Evolutionary conservation across 768 basidiomycete genomes (phyloP).

Genomic region (Udeniomyces megalosporus): DNA sequence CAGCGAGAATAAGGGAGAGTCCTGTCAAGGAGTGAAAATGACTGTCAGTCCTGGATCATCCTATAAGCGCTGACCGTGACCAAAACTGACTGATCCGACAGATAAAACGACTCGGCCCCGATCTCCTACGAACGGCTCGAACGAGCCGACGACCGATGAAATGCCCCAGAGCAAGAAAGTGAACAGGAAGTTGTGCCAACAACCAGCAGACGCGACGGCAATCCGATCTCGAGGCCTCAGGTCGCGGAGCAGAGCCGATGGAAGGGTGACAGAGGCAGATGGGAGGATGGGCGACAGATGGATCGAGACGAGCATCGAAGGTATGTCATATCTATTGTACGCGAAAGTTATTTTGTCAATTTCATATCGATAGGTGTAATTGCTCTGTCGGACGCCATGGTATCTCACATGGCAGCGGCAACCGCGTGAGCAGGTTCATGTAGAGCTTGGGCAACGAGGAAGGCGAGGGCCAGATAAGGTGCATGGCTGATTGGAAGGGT

Average conservation of each 20-base stretch:
- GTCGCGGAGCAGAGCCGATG: not conserved
- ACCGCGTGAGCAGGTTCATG: constrained; percentile 15
- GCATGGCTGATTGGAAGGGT: constrained; percentile 11
- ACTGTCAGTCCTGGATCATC: not conserved
- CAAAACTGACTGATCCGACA: not conserved
- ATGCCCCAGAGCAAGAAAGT: not conserved
- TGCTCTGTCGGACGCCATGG: too few species aligned
- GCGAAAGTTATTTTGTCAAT: too few species aligned
- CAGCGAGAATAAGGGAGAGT: too few species aligned
- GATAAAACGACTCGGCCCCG: not conserved
- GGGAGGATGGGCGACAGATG: not conserved
- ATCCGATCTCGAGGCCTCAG: not conserved
- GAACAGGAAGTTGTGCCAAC: not conserved
- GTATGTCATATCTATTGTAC: not conserved
- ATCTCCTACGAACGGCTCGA: too few species aligned
- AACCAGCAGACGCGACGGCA: not conserved
- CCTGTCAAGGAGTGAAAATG: not conserved
- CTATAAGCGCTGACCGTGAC: too few species aligned
- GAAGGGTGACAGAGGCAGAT: not conserved
- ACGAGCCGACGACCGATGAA: too few species aligned
- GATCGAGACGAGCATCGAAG: not conserved
- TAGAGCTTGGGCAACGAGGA: constrained; percentile 11
- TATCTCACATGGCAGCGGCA: constrained; percentile 5
- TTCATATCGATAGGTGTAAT: too few species aligned
- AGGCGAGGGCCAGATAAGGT: constrained; percentile 1